Conservation (phyloP, 495 filamentous ascomycete genomes). For the Podospora anserina region DNA sequence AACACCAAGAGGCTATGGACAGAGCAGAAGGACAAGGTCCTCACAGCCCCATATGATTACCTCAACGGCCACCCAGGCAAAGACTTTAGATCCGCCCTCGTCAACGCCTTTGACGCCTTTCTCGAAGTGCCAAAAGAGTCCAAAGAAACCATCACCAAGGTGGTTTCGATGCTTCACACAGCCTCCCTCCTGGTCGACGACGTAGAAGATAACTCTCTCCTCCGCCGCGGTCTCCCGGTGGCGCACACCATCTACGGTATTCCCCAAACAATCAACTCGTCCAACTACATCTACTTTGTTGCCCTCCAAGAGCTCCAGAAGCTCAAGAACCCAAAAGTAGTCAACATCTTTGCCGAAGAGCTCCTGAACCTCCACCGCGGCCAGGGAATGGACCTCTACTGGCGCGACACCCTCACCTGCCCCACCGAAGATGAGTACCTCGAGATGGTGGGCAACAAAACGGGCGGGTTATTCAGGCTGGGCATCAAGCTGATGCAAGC, state of each 20-base stretch:
- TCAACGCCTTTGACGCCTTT: slow-evolving; percentile 89
- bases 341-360: slow-evolving; percentile 83
- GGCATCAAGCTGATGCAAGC: slow-evolving; percentile 97
- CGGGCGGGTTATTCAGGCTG: slow-evolving; percentile 89
- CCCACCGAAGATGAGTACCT: slow-evolving; percentile 96
- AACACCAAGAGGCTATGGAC: slow-evolving; percentile 55
- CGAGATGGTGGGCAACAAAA: slow-evolving; percentile 99
- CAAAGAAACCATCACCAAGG: slow-evolving; percentile 77
- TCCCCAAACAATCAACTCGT: slow-evolving; percentile 93
- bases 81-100: slow-evolving; percentile 80
- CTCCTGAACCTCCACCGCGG: slow-evolving; percentile 90
- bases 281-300: slow-evolving; percentile 95
- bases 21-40: slow-evolving; percentile 68
- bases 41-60: slow-evolving; percentile 86
- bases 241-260: slow-evolving; percentile 93
- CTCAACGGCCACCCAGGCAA: slow-evolving; percentile 84
- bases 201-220: slow-evolving; percentile 77
- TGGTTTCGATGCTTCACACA: slow-evolving; percentile 91
- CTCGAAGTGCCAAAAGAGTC: slow-evolving; percentile 75
- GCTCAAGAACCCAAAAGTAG: slow-evolving; percentile 65
- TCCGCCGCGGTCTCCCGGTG: slow-evolving; percentile 86
- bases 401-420: slow-evolving; percentile 90
- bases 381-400: slow-evolving; percentile 97
- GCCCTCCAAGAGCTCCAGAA: slow-evolving; percentile 79
- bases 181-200: slow-evolving; percentile 91